phyloP scores from a whole-genome alignment of 2,329 filamentous ascomycete species.

The Plectosphaerella plurivora region DNA sequence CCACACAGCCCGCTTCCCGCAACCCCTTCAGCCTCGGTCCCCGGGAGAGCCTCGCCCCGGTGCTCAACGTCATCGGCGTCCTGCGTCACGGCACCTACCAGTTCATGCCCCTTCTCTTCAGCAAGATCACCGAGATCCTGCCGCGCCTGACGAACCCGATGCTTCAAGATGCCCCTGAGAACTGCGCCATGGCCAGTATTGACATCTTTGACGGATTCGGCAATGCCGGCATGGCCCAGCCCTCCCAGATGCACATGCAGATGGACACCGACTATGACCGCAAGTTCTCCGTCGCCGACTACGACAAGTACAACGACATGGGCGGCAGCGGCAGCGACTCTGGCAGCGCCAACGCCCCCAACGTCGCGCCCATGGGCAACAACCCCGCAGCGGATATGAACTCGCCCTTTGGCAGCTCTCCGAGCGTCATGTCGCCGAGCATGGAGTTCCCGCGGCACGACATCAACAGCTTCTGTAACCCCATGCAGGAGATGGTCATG shows the following conservation, averaged over 20 bases:
- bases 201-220: conserved; percentile 66
- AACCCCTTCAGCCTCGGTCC: conserved; percentile 63
- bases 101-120: conserved; percentile 71
- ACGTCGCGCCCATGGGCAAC: background rate
- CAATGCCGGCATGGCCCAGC: conserved; percentile 56
- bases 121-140: conserved; percentile 70
- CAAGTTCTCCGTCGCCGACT: conserved; percentile 39
- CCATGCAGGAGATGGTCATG: conserved; percentile 52
- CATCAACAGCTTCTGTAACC: conserved; percentile 38
- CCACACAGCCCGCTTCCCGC: conserved; percentile 55
- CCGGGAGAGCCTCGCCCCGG: conserved; percentile 67
- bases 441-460: conserved; percentile 41
- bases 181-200: conserved; percentile 44
- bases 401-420: conserved; percentile 48
- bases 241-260: conserved; percentile 36
- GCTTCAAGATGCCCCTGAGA: conserved; percentile 55
- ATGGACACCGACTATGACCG: conserved; percentile 44
- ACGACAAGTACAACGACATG: conserved; percentile 32
- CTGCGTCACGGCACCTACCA: conserved; percentile 73
- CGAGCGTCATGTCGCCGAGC: conserved; percentile 47
- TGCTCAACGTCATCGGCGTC: conserved; percentile 62
- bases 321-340: conserved; percentile 28
- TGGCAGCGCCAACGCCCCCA: conserved; percentile 15
- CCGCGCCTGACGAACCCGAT: conserved; percentile 58
- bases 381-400: conserved; percentile 32